These are phyloP conservation scores for Atalantia buxifolia DNA, from an alignment of 345 rosid genomes.

Conservation along the genomic window DNA sequence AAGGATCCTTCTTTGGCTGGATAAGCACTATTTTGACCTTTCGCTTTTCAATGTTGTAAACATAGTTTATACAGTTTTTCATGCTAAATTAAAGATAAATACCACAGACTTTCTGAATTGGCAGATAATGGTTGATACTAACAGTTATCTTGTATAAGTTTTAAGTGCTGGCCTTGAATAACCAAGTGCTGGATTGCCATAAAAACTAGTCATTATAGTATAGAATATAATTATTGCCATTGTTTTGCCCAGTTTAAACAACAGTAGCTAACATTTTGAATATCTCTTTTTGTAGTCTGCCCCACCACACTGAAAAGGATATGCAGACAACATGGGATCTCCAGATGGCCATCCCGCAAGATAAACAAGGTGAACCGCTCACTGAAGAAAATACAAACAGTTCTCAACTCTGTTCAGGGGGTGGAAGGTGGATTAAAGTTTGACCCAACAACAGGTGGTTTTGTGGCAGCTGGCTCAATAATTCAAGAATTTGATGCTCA, in stretches of 20 bases:
- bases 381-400: constrained; percentile 70
- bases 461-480: constrained; percentile 54
- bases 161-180: not conserved
- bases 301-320: constrained; percentile 93
- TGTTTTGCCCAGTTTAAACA: not conserved
- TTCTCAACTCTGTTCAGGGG: constrained; percentile 84
- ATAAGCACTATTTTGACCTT: not conserved
- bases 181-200: not conserved
- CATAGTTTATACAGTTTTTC: not conserved
- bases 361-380: constrained; percentile 89
- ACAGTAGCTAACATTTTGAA: not conserved
- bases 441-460: constrained; percentile 65
- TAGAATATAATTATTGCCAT: not conserved
- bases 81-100: not conserved
- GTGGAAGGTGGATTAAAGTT: constrained; percentile 78
- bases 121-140: not conserved
- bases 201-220: not conserved
- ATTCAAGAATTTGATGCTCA: constrained; percentile 40
- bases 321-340: constrained; percentile 91
- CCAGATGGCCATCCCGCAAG: constrained; percentile 95
- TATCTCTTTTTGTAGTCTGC: constrained; percentile 54
- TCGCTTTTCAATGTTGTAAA: not conserved
- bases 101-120: not conserved
- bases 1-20: not conserved
- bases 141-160: not conserved